Base-by-base conservation (phyloP, 225 moss, liverwort and hornwort species). In the Sphagnum tenellum region DNA sequence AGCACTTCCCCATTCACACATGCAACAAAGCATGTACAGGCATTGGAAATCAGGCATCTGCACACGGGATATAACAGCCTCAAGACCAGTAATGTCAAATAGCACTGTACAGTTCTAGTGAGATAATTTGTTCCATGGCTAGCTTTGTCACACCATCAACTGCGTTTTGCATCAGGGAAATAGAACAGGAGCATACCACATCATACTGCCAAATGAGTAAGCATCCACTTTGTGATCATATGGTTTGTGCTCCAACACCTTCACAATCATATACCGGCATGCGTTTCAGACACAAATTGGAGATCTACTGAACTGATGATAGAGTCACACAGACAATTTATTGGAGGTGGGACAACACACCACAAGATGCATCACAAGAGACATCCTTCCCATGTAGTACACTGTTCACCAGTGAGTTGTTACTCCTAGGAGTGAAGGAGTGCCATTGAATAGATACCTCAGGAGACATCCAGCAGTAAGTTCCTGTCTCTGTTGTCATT, bases 401-500 rank as follows among this genome's bases (percentile, higher is more conserved):
- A 29, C 29, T 29, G 29, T 29, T 29, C 29, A 29, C 29, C 29
- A 29, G 29, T 29, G 29, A 29, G 29, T 29, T 29, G 29, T 29
- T 29, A 29, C 29, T 29, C 29, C 29, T 29, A 29, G 29, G 29
- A 29, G 29, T 29, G 29, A 29, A 29, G 29, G 29, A 29, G 29
- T 29, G 29, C 29, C 1, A 1, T 29, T 29, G 29, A 29, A 29
- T 29, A 29, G 29, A 29, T 72, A 92, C 95, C 90, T 98, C 96
- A 67, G 96, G 90, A 8, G 92, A 80, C 96, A 98, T 92, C 92
- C 96, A 98, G 63, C 96, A 74, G 61, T 98, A 98, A 3, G 96
- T 98, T 79, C 96, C 96, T 7, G 96, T 98, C 76, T 98, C 96
- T 6, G 96, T 90, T 11, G 96, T 98, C 96, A 98, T 92, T 83